Conservation (phyloP, 306 rosid genomes). For the Prosopis cineraria region DNA sequence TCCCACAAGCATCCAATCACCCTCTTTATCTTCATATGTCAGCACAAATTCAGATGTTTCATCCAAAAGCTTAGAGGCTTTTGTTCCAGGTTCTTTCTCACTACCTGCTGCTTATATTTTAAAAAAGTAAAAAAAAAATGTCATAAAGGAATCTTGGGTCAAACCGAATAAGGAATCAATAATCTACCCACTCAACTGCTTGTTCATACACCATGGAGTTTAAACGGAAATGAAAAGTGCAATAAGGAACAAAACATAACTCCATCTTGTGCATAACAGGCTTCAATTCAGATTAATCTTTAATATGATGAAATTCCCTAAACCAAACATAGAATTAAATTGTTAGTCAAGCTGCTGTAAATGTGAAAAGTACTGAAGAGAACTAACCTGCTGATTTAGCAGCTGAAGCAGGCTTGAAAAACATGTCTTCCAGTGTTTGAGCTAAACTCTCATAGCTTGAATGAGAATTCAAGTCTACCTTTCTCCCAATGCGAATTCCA, state of each 20-base stretch:
- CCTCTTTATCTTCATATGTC: slow-evolving; percentile 74
- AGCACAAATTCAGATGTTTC: slow-evolving; percentile 74
- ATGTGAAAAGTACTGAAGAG: background rate
- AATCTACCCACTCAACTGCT: background rate
- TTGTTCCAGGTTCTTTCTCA: slow-evolving; percentile 43
- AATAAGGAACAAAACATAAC: background rate
- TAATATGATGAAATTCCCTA: background rate
- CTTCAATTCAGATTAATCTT: background rate
- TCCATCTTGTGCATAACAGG: background rate
- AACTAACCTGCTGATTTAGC: slow-evolving; percentile 42
- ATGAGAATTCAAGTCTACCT: slow-evolving; percentile 71
- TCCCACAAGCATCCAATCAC: slow-evolving; percentile 82
- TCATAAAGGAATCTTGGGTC: no score
- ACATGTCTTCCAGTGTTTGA: slow-evolving; percentile 69
- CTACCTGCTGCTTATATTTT: slow-evolving; percentile 39
- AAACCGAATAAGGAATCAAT: background rate
- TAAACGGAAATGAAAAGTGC: background rate
- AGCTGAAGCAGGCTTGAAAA: slow-evolving; percentile 42
- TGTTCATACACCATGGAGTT: background rate
- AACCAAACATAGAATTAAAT: background rate
- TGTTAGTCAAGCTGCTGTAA: background rate
- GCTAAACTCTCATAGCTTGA: slow-evolving; percentile 64
- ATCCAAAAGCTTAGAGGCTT: slow-evolving; percentile 61
- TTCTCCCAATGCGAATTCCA: slow-evolving; percentile 66
- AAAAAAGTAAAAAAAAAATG: slow-evolving; percentile 6